Conservation (phyloP, 208 protist species). For the Leishmania braziliensis region DNA sequence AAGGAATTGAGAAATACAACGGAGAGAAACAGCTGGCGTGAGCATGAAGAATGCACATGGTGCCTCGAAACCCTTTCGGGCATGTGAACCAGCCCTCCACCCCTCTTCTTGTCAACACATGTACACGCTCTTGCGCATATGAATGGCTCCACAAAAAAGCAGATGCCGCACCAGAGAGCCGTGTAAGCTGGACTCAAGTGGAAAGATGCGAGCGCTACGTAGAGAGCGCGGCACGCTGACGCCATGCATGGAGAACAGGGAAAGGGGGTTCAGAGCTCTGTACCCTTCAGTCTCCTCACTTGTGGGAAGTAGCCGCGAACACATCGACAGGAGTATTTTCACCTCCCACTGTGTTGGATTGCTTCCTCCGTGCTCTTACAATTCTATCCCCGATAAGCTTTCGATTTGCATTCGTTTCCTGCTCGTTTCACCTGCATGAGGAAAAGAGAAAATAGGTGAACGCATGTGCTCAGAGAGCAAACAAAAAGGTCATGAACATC, state of each 20-base stretch:
- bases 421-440: background rate
- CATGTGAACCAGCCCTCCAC: background rate
- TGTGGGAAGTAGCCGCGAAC: background rate
- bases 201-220: background rate
- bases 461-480: background rate
- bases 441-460: background rate
- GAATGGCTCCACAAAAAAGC: background rate
- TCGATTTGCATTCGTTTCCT: background rate
- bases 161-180: background rate
- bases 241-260: background rate
- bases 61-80: background rate
- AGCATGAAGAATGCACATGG: background rate
- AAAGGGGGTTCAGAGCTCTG: background rate
- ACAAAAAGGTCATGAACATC: conserved; percentile 5
- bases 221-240: background rate
- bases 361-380: background rate
- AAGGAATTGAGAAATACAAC: background rate
- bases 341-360: background rate
- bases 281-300: background rate
- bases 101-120: background rate
- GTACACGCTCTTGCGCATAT: background rate
- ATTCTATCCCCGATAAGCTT: background rate
- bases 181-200: background rate
- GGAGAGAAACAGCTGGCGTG: background rate
- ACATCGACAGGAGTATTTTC: background rate